These are phyloP conservation scores for Geotrichum klebahnii DNA, from an alignment of 1,139 yeast genomes.

Conservation along the genomic window DNA sequence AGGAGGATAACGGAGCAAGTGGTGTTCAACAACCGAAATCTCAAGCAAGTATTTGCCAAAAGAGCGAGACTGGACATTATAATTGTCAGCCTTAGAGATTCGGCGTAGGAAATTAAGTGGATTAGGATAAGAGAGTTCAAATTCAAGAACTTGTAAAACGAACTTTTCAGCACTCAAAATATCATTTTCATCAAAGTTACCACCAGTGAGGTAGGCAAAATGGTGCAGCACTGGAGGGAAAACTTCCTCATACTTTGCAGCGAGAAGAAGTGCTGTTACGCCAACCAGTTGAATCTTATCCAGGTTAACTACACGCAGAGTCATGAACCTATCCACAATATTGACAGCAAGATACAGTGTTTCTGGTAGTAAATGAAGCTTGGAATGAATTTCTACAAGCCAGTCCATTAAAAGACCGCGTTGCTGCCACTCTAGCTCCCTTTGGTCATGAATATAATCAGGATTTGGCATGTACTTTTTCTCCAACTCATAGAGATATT, in stretches of 20 bases:
- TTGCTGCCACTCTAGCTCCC: slow-evolving; percentile 76
- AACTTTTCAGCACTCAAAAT: slow-evolving; percentile 83
- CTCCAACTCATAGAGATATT: slow-evolving; percentile 72
- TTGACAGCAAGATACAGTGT: slow-evolving; percentile 84
- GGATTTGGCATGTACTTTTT: slow-evolving; percentile 72
- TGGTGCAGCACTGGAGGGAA: slow-evolving; percentile 84
- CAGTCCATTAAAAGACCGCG: slow-evolving; percentile 89
- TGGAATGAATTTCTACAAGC: slow-evolving; percentile 87
- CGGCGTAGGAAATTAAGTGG: slow-evolving; percentile 93
- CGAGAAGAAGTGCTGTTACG: slow-evolving; percentile 83
- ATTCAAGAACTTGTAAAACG: slow-evolving; percentile 68
- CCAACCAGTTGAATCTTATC: slow-evolving; percentile 87
- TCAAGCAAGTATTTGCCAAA: slow-evolving; percentile 86
- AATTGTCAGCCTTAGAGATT: slow-evolving; percentile 91
- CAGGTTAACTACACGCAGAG: slow-evolving; percentile 71
- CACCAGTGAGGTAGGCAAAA: slow-evolving; percentile 85
- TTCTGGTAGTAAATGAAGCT: slow-evolving; percentile 85
- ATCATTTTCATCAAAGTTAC: slow-evolving; percentile 78
- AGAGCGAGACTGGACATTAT: slow-evolving; percentile 87
- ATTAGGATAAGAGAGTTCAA: slow-evolving; percentile 82
- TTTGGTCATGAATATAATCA: slow-evolving; percentile 68
- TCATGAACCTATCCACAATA: slow-evolving; percentile 85
- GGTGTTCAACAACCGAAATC: slow-evolving; percentile 73
- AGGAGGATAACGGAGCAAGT: slow-evolving; percentile 76
- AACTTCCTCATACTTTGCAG: slow-evolving; percentile 94